A percentile compares a stretch with the other conserved stretches of the same genome.
Evolutionary conservation across 345 rosid genomes (phyloP).

Genomic region (Brassica carinata): DNA sequence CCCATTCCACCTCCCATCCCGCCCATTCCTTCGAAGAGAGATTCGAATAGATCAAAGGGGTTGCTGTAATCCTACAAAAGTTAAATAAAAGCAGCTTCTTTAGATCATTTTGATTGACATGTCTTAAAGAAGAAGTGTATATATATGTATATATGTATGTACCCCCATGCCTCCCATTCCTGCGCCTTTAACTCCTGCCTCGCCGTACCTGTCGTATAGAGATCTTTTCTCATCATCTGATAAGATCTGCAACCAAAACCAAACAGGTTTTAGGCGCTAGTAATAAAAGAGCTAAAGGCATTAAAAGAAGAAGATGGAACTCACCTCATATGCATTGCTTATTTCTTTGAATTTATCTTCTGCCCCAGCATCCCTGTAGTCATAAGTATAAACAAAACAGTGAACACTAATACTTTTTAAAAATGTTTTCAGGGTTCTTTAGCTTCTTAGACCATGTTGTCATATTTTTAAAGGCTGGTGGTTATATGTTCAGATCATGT

Average conservation of each 20-base stretch:
- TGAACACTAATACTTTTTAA: neutral
- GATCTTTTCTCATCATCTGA: conserved; percentile 97
- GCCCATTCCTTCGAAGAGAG: conserved; percentile 88
- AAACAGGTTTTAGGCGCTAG: conserved; percentile 8
- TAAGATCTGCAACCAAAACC: conserved; percentile 60
- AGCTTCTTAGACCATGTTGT: neutral
- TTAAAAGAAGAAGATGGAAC: conserved; percentile 25
- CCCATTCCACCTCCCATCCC: conserved; percentile 86
- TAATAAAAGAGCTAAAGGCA: neutral
- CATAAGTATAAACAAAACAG: conserved; percentile 5
- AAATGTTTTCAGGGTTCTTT: neutral
- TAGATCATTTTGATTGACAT: neutral
- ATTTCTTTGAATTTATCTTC: conserved; percentile 96
- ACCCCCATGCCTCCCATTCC: conserved; percentile 97
- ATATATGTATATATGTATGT: conserved; percentile 12
- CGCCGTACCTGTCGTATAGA: conserved; percentile 91
- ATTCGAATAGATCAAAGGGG: conserved; percentile 92
- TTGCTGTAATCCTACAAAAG: conserved; percentile 83
- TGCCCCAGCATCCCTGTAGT: conserved; percentile 81
- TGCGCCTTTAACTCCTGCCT: conserved; percentile 95
- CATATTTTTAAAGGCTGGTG: neutral
- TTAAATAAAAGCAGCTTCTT: neutral
- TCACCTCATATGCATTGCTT: conserved; percentile 97
- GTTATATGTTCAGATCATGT: neutral
- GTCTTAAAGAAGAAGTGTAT: neutral